phyloP scores from a whole-genome alignment of 176 grass and related monocot species.

The Avena atlantica region DNA sequence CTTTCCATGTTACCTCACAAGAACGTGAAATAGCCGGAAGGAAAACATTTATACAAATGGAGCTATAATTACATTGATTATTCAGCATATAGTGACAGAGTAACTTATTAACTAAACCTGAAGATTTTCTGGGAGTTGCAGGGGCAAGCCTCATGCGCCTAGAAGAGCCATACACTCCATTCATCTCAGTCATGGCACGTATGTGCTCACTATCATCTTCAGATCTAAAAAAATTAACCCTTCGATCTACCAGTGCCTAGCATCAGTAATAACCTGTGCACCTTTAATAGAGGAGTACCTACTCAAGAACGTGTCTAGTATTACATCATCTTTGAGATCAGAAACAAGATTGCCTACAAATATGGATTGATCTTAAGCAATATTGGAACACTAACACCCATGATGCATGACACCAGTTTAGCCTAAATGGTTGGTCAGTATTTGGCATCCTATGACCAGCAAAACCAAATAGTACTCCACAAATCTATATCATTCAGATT shows the following conservation, averaged over 20 bases:
- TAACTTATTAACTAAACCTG: constrained; percentile 56
- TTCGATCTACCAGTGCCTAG: constrained; percentile 89
- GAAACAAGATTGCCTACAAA: too few species aligned
- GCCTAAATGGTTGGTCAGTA: too few species aligned
- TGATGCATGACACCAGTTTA: too few species aligned
- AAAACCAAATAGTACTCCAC: too few species aligned
- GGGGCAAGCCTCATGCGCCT: constrained; percentile 87
- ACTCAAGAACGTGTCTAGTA: too few species aligned
- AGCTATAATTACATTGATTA: neutral
- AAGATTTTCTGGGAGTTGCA: constrained; percentile 89
- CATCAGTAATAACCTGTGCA: constrained; percentile 92
- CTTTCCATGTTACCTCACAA: neutral
- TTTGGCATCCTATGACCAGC: too few species aligned
- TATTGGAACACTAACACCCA: constrained; percentile 34
- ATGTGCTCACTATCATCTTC: constrained; percentile 85
- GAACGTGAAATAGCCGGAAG: neutral
- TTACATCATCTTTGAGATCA: too few species aligned
- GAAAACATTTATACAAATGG: neutral
- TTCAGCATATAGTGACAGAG: constrained; percentile 3
- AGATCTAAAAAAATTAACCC: constrained; percentile 94
- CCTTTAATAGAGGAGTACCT: constrained; percentile 71
- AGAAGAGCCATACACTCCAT: constrained; percentile 83
- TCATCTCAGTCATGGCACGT: constrained; percentile 85
- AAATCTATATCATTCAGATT: too few species aligned
- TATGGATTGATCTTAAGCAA: constrained; percentile 29